Percentiles rank a stretch among this genome's conserved stretches.
phyloP scores from a whole-genome alignment of 73 alveolate species.

The Paramecium primaurelia region DNA sequence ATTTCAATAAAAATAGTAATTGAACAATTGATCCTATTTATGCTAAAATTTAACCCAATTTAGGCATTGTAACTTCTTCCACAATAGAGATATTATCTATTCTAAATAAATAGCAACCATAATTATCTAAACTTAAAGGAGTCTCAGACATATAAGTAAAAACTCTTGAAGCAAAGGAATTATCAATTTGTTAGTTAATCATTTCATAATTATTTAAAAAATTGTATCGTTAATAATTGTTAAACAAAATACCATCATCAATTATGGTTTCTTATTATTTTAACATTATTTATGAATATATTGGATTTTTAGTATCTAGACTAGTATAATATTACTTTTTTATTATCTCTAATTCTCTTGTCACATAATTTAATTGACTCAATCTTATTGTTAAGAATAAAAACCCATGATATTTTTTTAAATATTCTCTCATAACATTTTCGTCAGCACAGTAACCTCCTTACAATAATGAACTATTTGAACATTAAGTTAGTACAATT shows the following conservation, averaged over 20 bases:
- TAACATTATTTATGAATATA: neutral
- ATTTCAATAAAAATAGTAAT: neutral
- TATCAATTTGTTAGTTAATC: neutral
- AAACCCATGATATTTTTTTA: neutral
- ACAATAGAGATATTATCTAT: neutral
- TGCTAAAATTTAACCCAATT: conserved; percentile 33
- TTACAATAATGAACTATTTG: neutral
- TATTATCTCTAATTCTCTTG: neutral
- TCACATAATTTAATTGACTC: neutral
- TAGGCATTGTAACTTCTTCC: neutral
- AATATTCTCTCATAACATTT: neutral
- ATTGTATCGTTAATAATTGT: neutral
- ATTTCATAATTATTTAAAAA: neutral
- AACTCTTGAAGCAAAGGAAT: neutral
- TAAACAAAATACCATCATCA: neutral
- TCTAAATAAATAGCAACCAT: neutral
- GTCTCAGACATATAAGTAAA: neutral
- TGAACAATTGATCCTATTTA: neutral
- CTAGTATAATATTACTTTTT: neutral
- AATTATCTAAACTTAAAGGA: neutral
- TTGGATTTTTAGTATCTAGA: neutral
- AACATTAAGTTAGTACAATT: neutral
- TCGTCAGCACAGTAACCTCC: neutral
- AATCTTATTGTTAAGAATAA: neutral
- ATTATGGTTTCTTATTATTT: neutral